Conservation (phyloP, 2,329 filamentous ascomycete genomes). For the Fusarium lyarnte region DNA sequence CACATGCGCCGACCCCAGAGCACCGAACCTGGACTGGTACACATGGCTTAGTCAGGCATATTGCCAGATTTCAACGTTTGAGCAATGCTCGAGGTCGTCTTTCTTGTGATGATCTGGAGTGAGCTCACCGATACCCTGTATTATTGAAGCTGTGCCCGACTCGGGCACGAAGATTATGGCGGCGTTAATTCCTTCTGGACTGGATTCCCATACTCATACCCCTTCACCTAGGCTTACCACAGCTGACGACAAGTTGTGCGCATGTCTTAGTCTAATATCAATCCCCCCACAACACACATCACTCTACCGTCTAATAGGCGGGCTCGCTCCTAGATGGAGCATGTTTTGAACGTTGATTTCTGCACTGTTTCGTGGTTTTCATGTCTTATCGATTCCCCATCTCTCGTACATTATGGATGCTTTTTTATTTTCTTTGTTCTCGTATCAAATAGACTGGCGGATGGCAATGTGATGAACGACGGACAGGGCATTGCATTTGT, state of each 20-base stretch:
- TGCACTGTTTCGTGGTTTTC: slow-evolving; percentile 20
- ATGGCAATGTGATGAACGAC: slow-evolving; percentile 43
- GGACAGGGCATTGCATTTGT: slow-evolving; percentile 33
- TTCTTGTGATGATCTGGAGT: slow-evolving; percentile 8
- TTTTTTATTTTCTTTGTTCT: slow-evolving; percentile 39
- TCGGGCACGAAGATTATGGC: slow-evolving; percentile 19
- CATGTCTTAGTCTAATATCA: slow-evolving; percentile 38
- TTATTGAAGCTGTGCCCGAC: slow-evolving; percentile 29
- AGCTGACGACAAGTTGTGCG: slow-evolving; percentile 30
- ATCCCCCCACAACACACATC: background rate
- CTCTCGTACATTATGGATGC: slow-evolving; percentile 30
- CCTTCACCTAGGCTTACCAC: slow-evolving; percentile 22
- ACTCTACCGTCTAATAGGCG: slow-evolving; percentile 11
- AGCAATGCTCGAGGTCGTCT: background rate
- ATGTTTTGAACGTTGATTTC: slow-evolving; percentile 34
- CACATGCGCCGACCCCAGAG: slow-evolving; percentile 78
- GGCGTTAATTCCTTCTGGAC: slow-evolving; percentile 34
- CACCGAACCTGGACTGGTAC: slow-evolving; percentile 69
- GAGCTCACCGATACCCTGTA: slow-evolving; percentile 39
- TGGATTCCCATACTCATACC: slow-evolving; percentile 21
- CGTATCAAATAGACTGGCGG: slow-evolving; percentile 44
- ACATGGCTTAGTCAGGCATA: slow-evolving; percentile 50
- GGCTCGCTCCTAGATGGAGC: slow-evolving; percentile 43
- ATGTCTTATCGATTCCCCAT: slow-evolving; percentile 39
- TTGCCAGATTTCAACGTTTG: slow-evolving; percentile 20